Percentiles rank a stretch among this genome's conserved stretches.
These are phyloP conservation scores for Talaromyces sp. DNA, from an alignment of 2,329 filamentous ascomycete genomes.

Conservation along the genomic window DNA sequence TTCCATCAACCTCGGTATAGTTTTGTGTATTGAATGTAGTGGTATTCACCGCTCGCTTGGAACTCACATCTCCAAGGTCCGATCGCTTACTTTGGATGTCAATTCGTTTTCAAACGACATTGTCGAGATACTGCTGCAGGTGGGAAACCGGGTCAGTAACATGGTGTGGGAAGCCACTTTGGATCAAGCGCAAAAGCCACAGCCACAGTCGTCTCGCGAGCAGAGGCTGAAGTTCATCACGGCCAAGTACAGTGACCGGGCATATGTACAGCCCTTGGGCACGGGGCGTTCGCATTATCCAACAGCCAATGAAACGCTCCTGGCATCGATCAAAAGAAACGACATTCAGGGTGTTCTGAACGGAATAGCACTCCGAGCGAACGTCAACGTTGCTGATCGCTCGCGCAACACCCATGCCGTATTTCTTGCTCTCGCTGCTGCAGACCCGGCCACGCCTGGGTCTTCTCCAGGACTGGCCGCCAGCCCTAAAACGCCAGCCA, in stretches of 20 bases:
- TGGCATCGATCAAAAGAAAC: conserved; percentile 93
- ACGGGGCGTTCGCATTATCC: conserved; percentile 68
- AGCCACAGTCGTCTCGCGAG: conserved; percentile 74
- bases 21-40: conserved; percentile 96
- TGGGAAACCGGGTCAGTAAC: conserved; percentile 93
- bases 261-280: conserved; percentile 70
- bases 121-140: conserved; percentile 82
- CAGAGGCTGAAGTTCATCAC: conserved; percentile 94
- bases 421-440: conserved; percentile 85
- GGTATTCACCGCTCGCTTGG: conserved; percentile 94
- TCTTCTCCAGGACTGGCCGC: conserved; percentile 22
- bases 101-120: conserved; percentile 96
- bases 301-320: conserved; percentile 77
- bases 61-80: conserved; percentile 95
- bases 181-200: conserved; percentile 68
- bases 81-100: conserved; percentile 90
- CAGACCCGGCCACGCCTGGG: conserved; percentile 77
- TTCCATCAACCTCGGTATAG: conserved; percentile 93
- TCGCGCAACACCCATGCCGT: conserved; percentile 84
- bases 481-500: conserved; percentile 29
- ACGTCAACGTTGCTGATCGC: conserved; percentile 79
- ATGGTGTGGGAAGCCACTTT: conserved; percentile 92
- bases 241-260: conserved; percentile 81
- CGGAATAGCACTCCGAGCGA: conserved; percentile 77
- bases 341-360: conserved; percentile 92